These are phyloP conservation scores for Fusarium sp. DNA, from an alignment of 2,329 filamentous ascomycete genomes.

Conservation along the genomic window DNA sequence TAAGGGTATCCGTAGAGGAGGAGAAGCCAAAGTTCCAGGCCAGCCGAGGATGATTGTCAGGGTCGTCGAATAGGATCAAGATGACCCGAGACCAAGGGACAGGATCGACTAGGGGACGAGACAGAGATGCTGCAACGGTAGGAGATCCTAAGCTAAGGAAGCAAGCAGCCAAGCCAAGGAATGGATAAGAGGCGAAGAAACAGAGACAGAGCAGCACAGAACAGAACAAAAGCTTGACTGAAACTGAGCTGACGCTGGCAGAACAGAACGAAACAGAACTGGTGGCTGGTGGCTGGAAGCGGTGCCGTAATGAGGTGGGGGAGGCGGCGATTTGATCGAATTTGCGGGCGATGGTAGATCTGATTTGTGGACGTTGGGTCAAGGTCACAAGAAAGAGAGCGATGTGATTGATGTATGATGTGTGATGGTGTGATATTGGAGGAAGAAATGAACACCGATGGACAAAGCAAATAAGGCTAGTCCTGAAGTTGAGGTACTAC, in stretches of 20 bases:
- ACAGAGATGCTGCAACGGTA: conserved; percentile 20
- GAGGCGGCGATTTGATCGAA: conserved; percentile 45
- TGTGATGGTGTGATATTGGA: conserved; percentile 32
- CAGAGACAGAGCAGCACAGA: conserved; percentile 3
- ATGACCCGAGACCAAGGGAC: conserved; percentile 36
- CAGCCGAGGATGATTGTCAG: conserved; percentile 28
- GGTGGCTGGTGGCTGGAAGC: conserved; percentile 48
- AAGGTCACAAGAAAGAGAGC: conserved; percentile 15
- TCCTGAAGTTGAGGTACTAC: conserved; percentile 17
- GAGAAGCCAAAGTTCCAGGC: conserved; percentile 31
- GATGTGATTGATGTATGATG: conserved; percentile 5
- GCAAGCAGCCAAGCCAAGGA: conserved; percentile 13
- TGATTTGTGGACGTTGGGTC: conserved; percentile 41
- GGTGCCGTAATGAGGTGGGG: conserved; percentile 49
- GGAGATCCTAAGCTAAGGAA: conserved; percentile 15
- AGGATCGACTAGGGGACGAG: conserved; percentile 24
- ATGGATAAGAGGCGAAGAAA: conserved; percentile 19
- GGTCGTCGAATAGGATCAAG: conserved; percentile 27
- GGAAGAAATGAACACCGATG: conserved; percentile 16
- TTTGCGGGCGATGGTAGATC: conserved; percentile 34
- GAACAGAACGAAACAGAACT: conserved; percentile 27
- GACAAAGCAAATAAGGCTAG: conserved; percentile 21
- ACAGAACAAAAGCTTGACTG: conserved; percentile 25
- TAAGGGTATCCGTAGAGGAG: conserved; percentile 11
- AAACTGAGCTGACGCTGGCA: conserved; percentile 1